Base-by-base conservation (phyloP, 2,329 filamentous ascomycete genomes). In the Exophiala oligosperma region DNA sequence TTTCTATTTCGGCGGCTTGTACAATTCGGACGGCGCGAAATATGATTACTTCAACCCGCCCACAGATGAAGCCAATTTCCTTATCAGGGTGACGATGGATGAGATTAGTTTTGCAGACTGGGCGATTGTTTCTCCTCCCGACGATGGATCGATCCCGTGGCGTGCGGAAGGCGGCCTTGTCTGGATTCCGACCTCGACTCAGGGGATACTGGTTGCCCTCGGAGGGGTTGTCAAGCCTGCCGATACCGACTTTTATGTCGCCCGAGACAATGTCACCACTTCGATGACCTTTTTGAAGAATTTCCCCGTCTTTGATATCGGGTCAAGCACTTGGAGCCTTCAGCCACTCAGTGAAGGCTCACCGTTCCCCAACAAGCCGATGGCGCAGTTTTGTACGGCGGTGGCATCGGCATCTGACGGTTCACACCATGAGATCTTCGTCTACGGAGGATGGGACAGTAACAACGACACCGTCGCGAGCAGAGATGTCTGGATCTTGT, bases 1-100 rank as follows among this genome's bases (percentile, higher is more conserved):
- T 0, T 90, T 84, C 76, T 90, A 90, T 64, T 88, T 91, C 62
- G 82, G 84, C 0, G 88, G 88, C 0, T 72, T 87, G 69, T 80
- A 75, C 14, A 78, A 83, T 0, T 69, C 74, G 0, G 70, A 71
- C 9, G 78, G 74, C 49, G 46, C 55, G n/a, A 40, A 46, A 8
- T 57, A 48, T 43, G 37, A 32, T 73, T 79, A 32, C 29, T 49
- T 49, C 41, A 3, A 46, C 17, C 54, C 51, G 5, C 49, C 54
- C 8, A 57, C n/a, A 3, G 51, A 54, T 37, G 70, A 79, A 2
- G 84, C 86, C 1, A 68, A 81, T 53, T 82, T 73, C 1, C 72
- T 91, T 35, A 82, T 90, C 66, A 79, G 78, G 0, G 71, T 89
- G 5, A 80, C 90, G 63, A 82, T 88, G 79, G 67, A 73, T 0